Evolutionary conservation across 1,284 basidiomycete species (phyloP).

Genomic region (Ganoderma meredithae): DNA sequence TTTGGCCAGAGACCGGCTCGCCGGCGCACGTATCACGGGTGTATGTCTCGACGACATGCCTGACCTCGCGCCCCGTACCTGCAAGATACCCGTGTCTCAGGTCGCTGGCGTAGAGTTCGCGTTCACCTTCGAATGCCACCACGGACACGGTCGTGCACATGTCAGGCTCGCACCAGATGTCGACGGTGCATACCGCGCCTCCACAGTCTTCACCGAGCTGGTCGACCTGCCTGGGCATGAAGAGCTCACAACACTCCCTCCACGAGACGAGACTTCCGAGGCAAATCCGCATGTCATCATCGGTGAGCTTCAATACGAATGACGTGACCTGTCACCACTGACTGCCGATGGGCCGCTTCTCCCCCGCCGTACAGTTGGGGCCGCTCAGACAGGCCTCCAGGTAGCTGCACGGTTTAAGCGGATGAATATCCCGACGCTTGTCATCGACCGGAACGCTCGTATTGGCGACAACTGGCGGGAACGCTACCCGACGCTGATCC

Average conservation of each 20-base stretch:
- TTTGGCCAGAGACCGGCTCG: conserved; percentile 44
- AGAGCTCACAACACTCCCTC: conserved; percentile 31
- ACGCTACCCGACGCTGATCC: conserved; percentile 55
- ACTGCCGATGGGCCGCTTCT: not conserved
- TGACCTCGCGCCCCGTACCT: conserved; percentile 38
- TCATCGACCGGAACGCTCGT: conserved; percentile 54
- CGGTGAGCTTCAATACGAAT: not conserved
- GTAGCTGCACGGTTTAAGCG: conserved; percentile 59
- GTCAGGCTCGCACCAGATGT: conserved; percentile 42
- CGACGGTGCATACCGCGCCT: conserved; percentile 31
- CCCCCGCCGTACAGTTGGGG: conserved; percentile 49
- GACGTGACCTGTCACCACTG: not conserved
- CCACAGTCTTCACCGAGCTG: conserved; percentile 39
- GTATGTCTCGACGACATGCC: conserved; percentile 41
- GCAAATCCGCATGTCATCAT: conserved; percentile 24
- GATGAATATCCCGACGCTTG: conserved; percentile 54
- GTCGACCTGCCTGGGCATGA: conserved; percentile 43
- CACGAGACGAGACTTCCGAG: conserved; percentile 31
- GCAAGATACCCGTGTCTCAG: conserved; percentile 26
- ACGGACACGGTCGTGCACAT: conserved; percentile 48
- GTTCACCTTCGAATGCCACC: conserved; percentile 51
- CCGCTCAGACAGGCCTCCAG: conserved; percentile 60
- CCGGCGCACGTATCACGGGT: conserved; percentile 35
- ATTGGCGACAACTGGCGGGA: conserved; percentile 64
- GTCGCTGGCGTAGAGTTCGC: conserved; percentile 36